Percentiles rank a stretch among this genome's conserved stretches.
Evolutionary conservation across 2,329 filamentous ascomycete species (phyloP).

Genomic region (Phoma sp.): DNA sequence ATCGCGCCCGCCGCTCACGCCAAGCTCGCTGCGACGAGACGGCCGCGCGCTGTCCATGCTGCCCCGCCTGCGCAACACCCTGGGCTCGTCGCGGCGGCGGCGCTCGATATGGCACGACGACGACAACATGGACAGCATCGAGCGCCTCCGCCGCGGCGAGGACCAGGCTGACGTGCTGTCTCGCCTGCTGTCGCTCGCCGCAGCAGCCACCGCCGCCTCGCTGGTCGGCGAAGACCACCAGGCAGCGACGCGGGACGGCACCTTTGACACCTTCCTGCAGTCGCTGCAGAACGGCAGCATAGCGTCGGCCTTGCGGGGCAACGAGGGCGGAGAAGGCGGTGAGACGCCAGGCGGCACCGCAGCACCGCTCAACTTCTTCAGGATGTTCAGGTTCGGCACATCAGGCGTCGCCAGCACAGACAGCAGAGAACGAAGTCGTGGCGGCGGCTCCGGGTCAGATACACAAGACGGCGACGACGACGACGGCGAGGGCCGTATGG

Average conservation of each 20-base stretch:
- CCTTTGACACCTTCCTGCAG: slow-evolving; percentile 68
- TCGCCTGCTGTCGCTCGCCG: slow-evolving; percentile 67
- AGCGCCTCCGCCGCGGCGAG: slow-evolving; percentile 58
- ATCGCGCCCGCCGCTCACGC: slow-evolving; percentile 25
- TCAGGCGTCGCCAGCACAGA: slow-evolving; percentile 40
- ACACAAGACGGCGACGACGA: slow-evolving; percentile 43
- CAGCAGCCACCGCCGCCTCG: slow-evolving; percentile 69
- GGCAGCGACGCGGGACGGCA: slow-evolving; percentile 65
- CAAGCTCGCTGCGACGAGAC: slow-evolving; percentile 38
- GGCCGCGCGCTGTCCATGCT: slow-evolving; percentile 46
- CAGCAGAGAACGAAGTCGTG: slow-evolving; percentile 34
- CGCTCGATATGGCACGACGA: slow-evolving; percentile 55
- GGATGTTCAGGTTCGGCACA: slow-evolving; percentile 72
- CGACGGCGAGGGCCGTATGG: slow-evolving; percentile 64
- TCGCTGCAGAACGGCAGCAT: slow-evolving; percentile 67
- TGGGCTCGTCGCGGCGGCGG: slow-evolving; percentile 58
- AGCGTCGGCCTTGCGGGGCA: slow-evolving; percentile 62
- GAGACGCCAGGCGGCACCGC: slow-evolving; percentile 50
- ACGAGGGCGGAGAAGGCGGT: slow-evolving; percentile 49
- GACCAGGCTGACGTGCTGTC: slow-evolving; percentile 70
- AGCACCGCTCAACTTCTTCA: slow-evolving; percentile 70
- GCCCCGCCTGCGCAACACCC: slow-evolving; percentile 51
- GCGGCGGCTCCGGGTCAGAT: slow-evolving; percentile 28
- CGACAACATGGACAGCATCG: slow-evolving; percentile 35
- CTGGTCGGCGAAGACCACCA: slow-evolving; percentile 67